phyloP scores from a whole-genome alignment of 2,329 filamentous ascomycete species.

The Fusarium circinatum region DNA sequence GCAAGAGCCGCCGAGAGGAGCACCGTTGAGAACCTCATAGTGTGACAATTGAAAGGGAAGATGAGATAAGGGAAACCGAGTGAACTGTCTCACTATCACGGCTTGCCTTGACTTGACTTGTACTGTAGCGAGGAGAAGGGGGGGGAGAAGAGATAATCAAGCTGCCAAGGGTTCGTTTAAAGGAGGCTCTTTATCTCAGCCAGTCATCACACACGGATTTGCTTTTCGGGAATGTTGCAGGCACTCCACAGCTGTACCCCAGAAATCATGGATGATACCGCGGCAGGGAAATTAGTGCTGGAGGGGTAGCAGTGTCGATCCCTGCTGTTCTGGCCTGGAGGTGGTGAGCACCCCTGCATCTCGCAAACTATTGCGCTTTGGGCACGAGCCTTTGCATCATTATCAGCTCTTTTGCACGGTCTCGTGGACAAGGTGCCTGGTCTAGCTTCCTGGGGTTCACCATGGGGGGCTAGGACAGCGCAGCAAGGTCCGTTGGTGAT shows the following conservation, averaged over 20 bases:
- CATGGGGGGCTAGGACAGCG: neutral
- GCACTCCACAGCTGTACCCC: constrained; percentile 21
- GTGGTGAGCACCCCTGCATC: constrained; percentile 14
- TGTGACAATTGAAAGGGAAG: constrained; percentile 1
- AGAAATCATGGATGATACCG: neutral
- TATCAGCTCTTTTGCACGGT: neutral
- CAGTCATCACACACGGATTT: constrained; percentile 18
- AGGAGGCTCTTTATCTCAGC: constrained; percentile 14
- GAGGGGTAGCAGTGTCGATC: neutral
- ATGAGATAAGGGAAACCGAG: neutral
- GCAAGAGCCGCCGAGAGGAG: constrained; percentile 47
- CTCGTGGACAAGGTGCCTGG: neutral
- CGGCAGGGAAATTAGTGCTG: constrained; percentile 19
- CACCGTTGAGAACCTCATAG: constrained; percentile 52
- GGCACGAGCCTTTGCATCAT: constrained; percentile 16
- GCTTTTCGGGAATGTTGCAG: neutral
- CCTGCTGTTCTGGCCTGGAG: neutral
- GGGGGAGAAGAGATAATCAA: neutral
- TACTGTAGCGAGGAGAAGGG: neutral
- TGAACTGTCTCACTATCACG: neutral
- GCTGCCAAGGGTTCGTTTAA: constrained; percentile 2
- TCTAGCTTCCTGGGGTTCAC: neutral
- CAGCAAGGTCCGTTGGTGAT: neutral
- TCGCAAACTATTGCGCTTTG: constrained; percentile 30
- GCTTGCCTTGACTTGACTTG: neutral